Conservation (phyloP, 2,329 filamentous ascomycete genomes). For the Cordyceps tenuipes region DNA sequence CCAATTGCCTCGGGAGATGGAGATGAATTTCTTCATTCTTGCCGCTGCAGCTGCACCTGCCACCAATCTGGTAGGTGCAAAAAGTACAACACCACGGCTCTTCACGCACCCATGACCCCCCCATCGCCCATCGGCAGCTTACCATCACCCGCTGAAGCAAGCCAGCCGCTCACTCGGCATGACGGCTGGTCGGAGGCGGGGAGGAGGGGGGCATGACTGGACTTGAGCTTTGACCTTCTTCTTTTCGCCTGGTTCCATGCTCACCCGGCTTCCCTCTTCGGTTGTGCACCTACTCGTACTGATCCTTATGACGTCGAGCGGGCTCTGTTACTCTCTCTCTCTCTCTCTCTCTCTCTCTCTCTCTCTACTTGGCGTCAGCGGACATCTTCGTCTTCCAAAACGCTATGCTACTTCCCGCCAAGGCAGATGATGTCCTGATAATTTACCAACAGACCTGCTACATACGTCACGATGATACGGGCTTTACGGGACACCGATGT, state of each 20-base stretch:
- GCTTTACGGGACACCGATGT: not conserved
- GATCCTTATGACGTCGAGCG: no score
- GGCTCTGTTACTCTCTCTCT: no score
- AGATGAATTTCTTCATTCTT: not conserved
- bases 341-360: no score
- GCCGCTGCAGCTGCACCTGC: not conserved
- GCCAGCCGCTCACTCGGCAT: constrained; percentile 1
- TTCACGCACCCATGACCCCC: not conserved
- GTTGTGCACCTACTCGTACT: no score
- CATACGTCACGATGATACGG: not conserved
- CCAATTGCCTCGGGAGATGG: not conserved
- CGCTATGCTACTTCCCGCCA: not conserved
- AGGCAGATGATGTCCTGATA: not conserved
- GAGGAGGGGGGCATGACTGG: not conserved
- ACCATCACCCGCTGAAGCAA: no score
- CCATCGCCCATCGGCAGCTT: no score
- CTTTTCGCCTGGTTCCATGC: constrained; percentile 2
- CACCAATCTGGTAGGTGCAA: constrained; percentile 2
- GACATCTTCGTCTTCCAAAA: not conserved
- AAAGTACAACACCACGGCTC: no score
- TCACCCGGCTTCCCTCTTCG: not conserved
- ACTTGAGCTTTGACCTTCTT: not conserved
- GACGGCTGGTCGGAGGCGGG: not conserved
- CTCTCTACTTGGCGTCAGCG: not conserved
- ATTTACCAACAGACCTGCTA: not conserved